Percentiles rank a stretch among this genome's conserved stretches.
Conservation (phyloP, 2,329 filamentous ascomycete species). For the Ambrosiella cleistominuta region DNA sequence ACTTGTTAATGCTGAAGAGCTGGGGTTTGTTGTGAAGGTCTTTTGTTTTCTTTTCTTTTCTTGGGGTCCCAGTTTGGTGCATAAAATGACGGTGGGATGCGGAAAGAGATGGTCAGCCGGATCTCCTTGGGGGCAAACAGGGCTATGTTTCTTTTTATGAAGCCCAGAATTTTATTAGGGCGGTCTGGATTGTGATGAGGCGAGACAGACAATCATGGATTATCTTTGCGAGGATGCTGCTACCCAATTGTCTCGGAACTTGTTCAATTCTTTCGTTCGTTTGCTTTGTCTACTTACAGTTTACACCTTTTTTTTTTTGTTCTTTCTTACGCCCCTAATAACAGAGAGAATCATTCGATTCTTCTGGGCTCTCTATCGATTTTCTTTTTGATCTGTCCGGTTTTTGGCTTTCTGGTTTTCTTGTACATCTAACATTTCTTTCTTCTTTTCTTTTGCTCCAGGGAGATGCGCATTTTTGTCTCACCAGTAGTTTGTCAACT, state of each 20-base stretch:
- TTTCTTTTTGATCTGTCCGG: not conserved
- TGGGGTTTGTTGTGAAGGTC: too few species aligned
- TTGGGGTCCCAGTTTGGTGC: not conserved
- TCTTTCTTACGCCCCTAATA: too few species aligned
- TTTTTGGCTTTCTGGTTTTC: not conserved
- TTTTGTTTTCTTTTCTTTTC: not conserved
- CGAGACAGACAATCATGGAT: too few species aligned
- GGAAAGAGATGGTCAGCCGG: not conserved
- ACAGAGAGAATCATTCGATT: not conserved
- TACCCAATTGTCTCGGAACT: not conserved
- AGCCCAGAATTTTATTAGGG: not conserved
- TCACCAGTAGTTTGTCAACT: not conserved
- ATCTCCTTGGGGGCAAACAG: not conserved
- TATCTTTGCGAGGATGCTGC: not conserved
- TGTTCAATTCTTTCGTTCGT: too few species aligned
- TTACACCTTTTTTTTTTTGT: too few species aligned
- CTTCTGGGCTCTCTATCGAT: not conserved
- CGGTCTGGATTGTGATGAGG: not conserved
- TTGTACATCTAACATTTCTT: not conserved
- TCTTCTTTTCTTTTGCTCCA: not conserved
- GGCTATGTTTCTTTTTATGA: not conserved
- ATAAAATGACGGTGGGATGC: not conserved
- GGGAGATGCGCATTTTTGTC: not conserved
- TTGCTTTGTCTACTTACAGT: too few species aligned
- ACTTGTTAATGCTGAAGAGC: not conserved